Conservation (phyloP, 768 basidiomycete species). For the Xerocomellus amylosporus region DNA sequence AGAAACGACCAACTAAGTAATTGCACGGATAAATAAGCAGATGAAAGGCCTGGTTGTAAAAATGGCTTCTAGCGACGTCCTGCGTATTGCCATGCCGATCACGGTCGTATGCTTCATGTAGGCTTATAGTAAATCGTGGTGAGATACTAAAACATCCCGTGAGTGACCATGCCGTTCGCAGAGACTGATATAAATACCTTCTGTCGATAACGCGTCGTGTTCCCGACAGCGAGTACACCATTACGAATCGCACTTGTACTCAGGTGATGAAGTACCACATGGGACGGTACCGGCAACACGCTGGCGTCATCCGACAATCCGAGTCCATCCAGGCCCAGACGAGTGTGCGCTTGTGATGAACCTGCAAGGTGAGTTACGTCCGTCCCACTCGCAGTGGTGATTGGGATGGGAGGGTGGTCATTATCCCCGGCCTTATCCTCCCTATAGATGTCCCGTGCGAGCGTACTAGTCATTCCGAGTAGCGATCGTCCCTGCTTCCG, state of each 20-base stretch:
- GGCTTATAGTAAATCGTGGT: conserved; percentile 85
- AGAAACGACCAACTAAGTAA: conserved; percentile 26
- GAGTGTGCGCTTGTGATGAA: conserved; percentile 24
- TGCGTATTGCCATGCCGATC: conserved; percentile 19
- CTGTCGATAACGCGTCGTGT: conserved; percentile 85
- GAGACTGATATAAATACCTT: conserved; percentile 53
- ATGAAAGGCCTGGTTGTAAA: conserved; percentile 9
- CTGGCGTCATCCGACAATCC: conserved; percentile 82
- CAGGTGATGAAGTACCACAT: conserved; percentile 92
- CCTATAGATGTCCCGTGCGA: conserved; percentile 27
- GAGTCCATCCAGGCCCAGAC: conserved; percentile 36
- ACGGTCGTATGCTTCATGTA: conserved; percentile 35
- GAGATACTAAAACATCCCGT: conserved; percentile 56
- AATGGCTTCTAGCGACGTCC: conserved; percentile 25
- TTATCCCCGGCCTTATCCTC: conserved; percentile 22
- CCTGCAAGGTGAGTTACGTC: conserved; percentile 35
- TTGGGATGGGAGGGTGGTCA: conserved; percentile 30
- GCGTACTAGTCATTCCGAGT: conserved; percentile 36
- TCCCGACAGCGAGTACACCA: conserved; percentile 89
- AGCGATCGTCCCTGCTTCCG: conserved; percentile 33
- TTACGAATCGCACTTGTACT: conserved; percentile 94
- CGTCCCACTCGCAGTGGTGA: conserved; percentile 40
- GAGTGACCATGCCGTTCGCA: conserved; percentile 8
- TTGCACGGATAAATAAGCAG: conserved; percentile 28
- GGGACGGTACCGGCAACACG: conserved; percentile 88